Base-by-base conservation (phyloP, 306 rosid genomes). In the Lotus japonicus region DNA sequence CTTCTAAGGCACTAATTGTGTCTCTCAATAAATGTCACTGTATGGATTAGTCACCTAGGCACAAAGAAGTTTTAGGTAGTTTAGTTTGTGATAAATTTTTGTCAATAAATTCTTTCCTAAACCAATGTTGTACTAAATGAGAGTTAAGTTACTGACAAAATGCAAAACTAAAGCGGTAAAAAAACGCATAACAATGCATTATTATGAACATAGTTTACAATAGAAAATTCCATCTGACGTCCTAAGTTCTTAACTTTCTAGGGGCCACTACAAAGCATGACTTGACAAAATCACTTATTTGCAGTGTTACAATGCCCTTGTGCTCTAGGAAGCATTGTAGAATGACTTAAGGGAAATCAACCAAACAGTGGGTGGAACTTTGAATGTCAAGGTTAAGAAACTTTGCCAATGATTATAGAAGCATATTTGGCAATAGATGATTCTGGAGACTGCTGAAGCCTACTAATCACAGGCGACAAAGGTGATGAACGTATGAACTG, bases 361-460 rank as follows among this genome's bases (percentile, higher is more conserved):
- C 10, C 26, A 49, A 57, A 67, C 46, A 51, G 49, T 12, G 36
- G 33, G 14, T 16, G 18, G 28, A 58, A 9, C 51, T 52, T 35
- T 14, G 55, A 58, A 39, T 58, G 12, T 86, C 84, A 89, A 59
- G 87, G 71, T 17, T 89, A 92, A 21, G 86, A 66, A 35, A 88
- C 89, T 76, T 85, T 90, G 87, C 64, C 70, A 36, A 88, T 66
- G 46, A 94, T 84, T 6, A 80, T 78, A 0, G 88, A 71, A 17
- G 89, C 95, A 58, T 86, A 86, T 48, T 90, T 87, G 60, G 95
- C 85, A 65, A 94, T 86, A 44, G 83, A 75, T 58, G 91, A 76
- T 77, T 94, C 98, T 10, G 94, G 92, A 51, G 96, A 90, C 58
- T 90, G 90, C 41, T 77, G 79, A 35, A 94, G 97, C 74, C 88